phyloP scores from a whole-genome alignment of 163 green algal species.

The Coccomyxa subellipsoidea region DNA sequence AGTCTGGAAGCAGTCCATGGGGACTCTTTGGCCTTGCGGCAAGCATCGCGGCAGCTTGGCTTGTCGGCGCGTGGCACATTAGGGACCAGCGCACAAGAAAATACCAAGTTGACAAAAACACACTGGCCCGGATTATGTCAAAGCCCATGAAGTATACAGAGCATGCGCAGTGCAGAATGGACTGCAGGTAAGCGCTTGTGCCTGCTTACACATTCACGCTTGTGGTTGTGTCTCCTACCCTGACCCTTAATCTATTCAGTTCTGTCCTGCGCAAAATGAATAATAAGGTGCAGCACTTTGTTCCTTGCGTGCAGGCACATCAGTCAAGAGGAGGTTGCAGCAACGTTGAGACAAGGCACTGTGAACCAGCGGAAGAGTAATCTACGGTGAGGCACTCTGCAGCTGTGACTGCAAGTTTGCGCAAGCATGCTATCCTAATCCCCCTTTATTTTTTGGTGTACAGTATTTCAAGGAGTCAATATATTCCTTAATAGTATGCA shows the following conservation, averaged over 20 bases:
- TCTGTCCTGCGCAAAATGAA: too few species aligned
- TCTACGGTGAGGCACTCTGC: not conserved
- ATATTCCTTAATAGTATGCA: too few species aligned
- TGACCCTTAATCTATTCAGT: too few species aligned
- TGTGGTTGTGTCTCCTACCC: too few species aligned
- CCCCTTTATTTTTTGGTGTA: too few species aligned
- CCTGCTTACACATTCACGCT: too few species aligned
- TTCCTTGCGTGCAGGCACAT: constrained; percentile 5
- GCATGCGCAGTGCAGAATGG: constrained; percentile 9
- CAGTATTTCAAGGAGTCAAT: too few species aligned
- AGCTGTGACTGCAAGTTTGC: not conserved
- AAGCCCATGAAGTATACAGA: not conserved
- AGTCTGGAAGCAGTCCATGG: not conserved
- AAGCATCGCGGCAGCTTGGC: not conserved
- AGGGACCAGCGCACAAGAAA: not conserved
- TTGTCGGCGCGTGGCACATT: not conserved
- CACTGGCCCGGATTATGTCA: not conserved
- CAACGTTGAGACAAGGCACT: not conserved
- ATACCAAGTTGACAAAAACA: not conserved
- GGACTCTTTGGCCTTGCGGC: not conserved
- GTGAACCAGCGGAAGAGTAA: not conserved
- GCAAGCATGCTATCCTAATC: not conserved
- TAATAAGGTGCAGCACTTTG: too few species aligned
- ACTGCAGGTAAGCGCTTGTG: constrained; percentile 6
- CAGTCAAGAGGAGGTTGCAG: not conserved